Conservation (phyloP, 1,284 basidiomycete genomes). For the Sphaerobolus stellatus region DNA sequence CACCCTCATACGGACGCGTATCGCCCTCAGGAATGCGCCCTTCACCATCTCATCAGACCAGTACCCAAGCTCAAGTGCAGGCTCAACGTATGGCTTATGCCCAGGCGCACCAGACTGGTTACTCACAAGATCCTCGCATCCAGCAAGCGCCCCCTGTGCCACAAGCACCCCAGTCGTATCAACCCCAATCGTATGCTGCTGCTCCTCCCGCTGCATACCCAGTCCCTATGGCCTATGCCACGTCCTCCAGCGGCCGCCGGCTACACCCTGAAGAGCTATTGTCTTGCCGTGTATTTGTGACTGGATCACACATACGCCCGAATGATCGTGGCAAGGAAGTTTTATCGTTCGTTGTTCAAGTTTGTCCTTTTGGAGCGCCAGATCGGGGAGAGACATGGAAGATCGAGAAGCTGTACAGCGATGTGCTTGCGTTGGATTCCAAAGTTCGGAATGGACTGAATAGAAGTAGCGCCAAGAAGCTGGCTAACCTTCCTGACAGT, state of each 20-base stretch:
- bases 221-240: too few relatives aligned
- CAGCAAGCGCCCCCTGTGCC: too few relatives aligned
- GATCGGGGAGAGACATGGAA: slow-evolving; percentile 77
- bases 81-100: slow-evolving; percentile 8
- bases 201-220: too few relatives aligned
- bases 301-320: slow-evolving; percentile 74
- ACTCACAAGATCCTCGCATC: too few relatives aligned
- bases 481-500: slow-evolving; percentile 84
- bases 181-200: too few relatives aligned
- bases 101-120: slow-evolving; percentile 6
- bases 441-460: slow-evolving; percentile 55
- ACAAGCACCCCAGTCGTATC: too few relatives aligned
- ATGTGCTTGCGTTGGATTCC: slow-evolving; percentile 81
- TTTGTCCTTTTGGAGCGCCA: slow-evolving; percentile 49
- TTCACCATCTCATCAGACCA: not conserved
- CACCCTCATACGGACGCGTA: slow-evolving; percentile 2
- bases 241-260: not conserved
- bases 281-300: slow-evolving; percentile 59
- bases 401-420: slow-evolving; percentile 91
- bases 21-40: not conserved
- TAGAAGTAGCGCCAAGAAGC: slow-evolving; percentile 70
- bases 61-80: slow-evolving; percentile 8
- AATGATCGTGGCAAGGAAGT: slow-evolving; percentile 89
- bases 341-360: slow-evolving; percentile 74
- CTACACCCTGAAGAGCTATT: slow-evolving; percentile 59